Percentiles rank a stretch among this genome's conserved stretches.
These are phyloP conservation scores for Cnidoscolus chayamansa DNA, from an alignment of 441 rosid species.

Conservation along the genomic window DNA sequence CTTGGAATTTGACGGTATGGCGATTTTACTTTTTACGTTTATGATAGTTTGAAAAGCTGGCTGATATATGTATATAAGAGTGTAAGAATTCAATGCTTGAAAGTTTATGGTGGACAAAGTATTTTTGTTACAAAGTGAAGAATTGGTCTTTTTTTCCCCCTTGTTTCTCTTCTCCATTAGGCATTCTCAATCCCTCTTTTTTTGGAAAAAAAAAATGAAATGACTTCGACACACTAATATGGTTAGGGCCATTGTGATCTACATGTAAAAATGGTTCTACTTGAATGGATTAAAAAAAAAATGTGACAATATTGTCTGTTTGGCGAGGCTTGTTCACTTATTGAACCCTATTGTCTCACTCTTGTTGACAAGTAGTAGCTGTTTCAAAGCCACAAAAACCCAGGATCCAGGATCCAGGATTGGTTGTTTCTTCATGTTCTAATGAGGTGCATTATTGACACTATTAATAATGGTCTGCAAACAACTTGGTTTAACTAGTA, in stretches of 20 bases:
- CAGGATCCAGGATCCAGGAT: not conserved
- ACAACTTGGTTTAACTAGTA: not conserved
- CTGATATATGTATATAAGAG: too few species aligned
- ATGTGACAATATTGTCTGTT: not conserved
- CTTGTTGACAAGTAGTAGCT: not conserved
- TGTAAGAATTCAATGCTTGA: not conserved
- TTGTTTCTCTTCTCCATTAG: not conserved
- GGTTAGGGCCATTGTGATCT: not conserved
- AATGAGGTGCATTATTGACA: not conserved
- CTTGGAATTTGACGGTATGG: conserved; percentile 86
- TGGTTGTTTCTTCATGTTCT: not conserved
- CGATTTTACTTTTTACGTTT: not conserved
- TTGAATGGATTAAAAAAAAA: not conserved
- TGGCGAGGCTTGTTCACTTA: not conserved
- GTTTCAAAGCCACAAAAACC: not conserved
- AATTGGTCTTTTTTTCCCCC: too few species aligned
- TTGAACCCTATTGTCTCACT: not conserved
- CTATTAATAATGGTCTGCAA: not conserved
- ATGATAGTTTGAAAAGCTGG: not conserved
- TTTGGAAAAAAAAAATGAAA: not conserved
- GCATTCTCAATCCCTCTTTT: not conserved
- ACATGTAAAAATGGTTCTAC: not conserved
- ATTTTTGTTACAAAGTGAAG: not conserved
- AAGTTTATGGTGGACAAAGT: not conserved
- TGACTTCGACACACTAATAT: not conserved